These are phyloP conservation scores for Paradendryphiella salina DNA, from an alignment of 2,329 filamentous ascomycete species.

Conservation along the genomic window DNA sequence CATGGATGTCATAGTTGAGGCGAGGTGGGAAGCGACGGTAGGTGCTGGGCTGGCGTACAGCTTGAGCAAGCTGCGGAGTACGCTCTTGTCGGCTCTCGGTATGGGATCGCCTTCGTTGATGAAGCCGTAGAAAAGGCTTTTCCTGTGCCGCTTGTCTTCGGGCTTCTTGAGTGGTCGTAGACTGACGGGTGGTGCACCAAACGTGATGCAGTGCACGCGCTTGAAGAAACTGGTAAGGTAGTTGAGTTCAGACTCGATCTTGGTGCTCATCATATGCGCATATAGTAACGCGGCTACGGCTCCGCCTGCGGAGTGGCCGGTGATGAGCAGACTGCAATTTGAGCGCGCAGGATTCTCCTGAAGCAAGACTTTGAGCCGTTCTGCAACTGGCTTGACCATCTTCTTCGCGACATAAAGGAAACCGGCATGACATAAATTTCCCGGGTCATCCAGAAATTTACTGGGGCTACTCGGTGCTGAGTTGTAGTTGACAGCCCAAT, in stretches of 20 bases:
- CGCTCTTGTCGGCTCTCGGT: conserved; percentile 72
- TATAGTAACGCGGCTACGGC: conserved; percentile 81
- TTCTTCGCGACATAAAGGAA: conserved; percentile 75
- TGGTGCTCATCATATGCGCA: conserved; percentile 73
- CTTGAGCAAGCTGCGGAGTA: conserved; percentile 72
- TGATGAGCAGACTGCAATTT: conserved; percentile 73
- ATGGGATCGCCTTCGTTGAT: conserved; percentile 88
- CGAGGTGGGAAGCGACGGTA: conserved; percentile 16
- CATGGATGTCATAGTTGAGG: conserved; percentile 25
- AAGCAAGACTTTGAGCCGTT: conserved; percentile 68
- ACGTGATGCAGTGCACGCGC: conserved; percentile 80
- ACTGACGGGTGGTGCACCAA: conserved; percentile 79
- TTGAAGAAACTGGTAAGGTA: conserved; percentile 71
- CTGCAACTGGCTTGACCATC: conserved; percentile 74
- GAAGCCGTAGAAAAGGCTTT: conserved; percentile 76
- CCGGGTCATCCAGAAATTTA: conserved; percentile 75
- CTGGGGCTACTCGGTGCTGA: conserved; percentile 66
- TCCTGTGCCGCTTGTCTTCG: conserved; percentile 50
- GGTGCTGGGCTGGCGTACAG: conserved; percentile 68
- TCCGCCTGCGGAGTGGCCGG: conserved; percentile 83
- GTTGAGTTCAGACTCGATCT: conserved; percentile 69
- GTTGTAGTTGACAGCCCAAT: conserved; percentile 84
- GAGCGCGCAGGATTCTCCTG: conserved; percentile 70
- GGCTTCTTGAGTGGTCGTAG: conserved; percentile 69
- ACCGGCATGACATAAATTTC: conserved; percentile 78